These are phyloP conservation scores for Penicillium crystallinum DNA, from an alignment of 495 filamentous ascomycete species.

Conservation along the genomic window DNA sequence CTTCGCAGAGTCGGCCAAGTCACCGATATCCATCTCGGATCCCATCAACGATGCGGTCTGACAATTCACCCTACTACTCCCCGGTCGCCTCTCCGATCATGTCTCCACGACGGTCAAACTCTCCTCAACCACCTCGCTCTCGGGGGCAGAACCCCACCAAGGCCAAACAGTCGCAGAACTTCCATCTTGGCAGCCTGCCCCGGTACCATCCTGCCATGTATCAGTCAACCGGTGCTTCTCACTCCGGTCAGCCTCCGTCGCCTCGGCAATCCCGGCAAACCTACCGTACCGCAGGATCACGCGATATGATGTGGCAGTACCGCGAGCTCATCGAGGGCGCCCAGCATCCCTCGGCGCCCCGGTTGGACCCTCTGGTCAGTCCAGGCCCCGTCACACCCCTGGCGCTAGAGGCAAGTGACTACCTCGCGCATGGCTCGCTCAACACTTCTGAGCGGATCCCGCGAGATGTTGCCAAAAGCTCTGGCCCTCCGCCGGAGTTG, in stretches of 20 bases:
- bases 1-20: conserved; percentile 5
- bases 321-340: conserved; percentile 33
- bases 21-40: conserved; percentile 18
- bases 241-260: conserved; percentile 24
- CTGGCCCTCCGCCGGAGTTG: conserved; percentile 28
- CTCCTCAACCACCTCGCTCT: conserved; percentile 30
- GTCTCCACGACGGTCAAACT: conserved; percentile 33
- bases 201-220: conserved; percentile 49
- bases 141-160: conserved; percentile 28
- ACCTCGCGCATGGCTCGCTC: conserved; percentile 41
- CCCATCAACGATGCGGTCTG: conserved; percentile 33
- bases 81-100: conserved; percentile 33
- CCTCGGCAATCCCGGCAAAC: conserved; percentile 30
- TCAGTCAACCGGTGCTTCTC: conserved; percentile 24
- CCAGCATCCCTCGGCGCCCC: conserved; percentile 54
- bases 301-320: conserved; percentile 37
- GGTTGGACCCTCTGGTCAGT: conserved; percentile 63
- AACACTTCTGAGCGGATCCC: conserved; percentile 16
- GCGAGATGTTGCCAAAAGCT: conserved; percentile 16
- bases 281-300: conserved; percentile 34
- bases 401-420: conserved; percentile 56
- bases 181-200: conserved; percentile 41
- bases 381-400: conserved; percentile 77
- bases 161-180: conserved; percentile 31
- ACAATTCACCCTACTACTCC: conserved; percentile 35